Base-by-base conservation (phyloP, 2,329 filamentous ascomycete genomes). In the Hypocrella siamensis region DNA sequence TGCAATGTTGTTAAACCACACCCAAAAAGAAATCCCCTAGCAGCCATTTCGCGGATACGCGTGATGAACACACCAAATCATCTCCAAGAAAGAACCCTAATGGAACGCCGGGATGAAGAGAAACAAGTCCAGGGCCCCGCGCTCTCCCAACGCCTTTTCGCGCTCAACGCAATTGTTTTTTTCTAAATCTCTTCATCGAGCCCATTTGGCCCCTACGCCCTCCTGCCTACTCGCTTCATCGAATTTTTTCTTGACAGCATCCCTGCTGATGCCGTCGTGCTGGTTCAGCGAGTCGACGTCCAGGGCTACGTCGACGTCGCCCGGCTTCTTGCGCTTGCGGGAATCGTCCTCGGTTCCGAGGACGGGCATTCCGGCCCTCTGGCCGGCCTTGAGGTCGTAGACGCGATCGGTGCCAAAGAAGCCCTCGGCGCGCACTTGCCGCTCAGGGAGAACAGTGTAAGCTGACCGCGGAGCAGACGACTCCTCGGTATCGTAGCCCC, bases 371-470 rank as follows among this genome's bases (percentile, higher is more conserved):
- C 65, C 60, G 16, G 62, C 57, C 38, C 67, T 61, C 40, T 54
- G 57, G 26, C 35, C 48, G 24, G 50, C 52, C 34, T 73, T 78
- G 39, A 98, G 68, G 56, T 98, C 86, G 57, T 98, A 98, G 12
- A 80, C 80, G 48, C 84, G 79, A 51, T 96, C 88, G 45, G 83
- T 86, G 43, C 90, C 90, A 51, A 98, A 96, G 70, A 98, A 96
- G 28, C 90, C 90, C 44, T 86, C 79, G 5, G 83, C 75, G 31
- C 79, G 75, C 16, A 86, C 78, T 49, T 88, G 78, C 35, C 81
- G 80, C 58, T 98, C 88, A 9, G 84, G 84, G 16, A 98, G 70
- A 30, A 98, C 77, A 15, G 84, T 85, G 54, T 90, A 93, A 12
- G 90, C 85, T 16, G 78, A 77, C 40, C 82, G 76, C 6, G 81